Evolutionary conservation across 768 basidiomycete species (phyloP).

Genomic region (Crucibulum laeve): DNA sequence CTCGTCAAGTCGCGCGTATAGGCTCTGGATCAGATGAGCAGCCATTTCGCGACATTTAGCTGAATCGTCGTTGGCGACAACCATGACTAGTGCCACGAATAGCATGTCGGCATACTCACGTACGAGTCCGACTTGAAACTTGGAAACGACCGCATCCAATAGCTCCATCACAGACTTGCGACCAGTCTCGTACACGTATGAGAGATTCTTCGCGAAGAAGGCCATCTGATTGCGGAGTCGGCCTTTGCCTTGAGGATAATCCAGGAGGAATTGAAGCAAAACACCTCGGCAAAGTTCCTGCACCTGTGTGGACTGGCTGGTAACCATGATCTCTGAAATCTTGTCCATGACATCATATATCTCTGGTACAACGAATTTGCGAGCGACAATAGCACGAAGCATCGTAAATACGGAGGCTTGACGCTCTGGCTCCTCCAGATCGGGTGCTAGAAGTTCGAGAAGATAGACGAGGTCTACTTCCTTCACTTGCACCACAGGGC

Average conservation of each 20-base stretch:
- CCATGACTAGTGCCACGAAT: conserved; percentile 90
- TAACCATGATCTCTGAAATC: conserved; percentile 88
- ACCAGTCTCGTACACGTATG: conserved; percentile 88
- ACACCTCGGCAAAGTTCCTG: conserved; percentile 89
- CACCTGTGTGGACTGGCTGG: conserved; percentile 85
- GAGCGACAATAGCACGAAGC: conserved; percentile 84
- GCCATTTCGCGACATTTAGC: conserved; percentile 88
- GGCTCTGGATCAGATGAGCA: conserved; percentile 71
- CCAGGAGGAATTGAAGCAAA: conserved; percentile 89
- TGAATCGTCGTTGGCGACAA: conserved; percentile 91
- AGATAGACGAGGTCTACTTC: conserved; percentile 88
- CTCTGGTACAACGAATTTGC: conserved; percentile 92
- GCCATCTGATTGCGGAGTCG: conserved; percentile 84
- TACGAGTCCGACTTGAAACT: conserved; percentile 75
- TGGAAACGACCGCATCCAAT: conserved; percentile 75
- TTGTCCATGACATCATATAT: conserved; percentile 97
- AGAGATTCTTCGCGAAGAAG: conserved; percentile 88
- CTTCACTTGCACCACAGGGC: conserved; percentile 72
- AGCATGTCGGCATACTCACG: conserved; percentile 83
- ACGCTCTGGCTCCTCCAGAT: conserved; percentile 84
- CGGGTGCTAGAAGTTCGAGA: conserved; percentile 81
- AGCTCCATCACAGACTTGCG: conserved; percentile 93
- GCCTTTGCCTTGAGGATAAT: conserved; percentile 95
- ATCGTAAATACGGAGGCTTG: conserved; percentile 86
- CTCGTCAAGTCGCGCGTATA: conserved; percentile 67